phyloP scores from a whole-genome alignment of 202 grass and related monocot species.

The Alloteropsis angusta region DNA sequence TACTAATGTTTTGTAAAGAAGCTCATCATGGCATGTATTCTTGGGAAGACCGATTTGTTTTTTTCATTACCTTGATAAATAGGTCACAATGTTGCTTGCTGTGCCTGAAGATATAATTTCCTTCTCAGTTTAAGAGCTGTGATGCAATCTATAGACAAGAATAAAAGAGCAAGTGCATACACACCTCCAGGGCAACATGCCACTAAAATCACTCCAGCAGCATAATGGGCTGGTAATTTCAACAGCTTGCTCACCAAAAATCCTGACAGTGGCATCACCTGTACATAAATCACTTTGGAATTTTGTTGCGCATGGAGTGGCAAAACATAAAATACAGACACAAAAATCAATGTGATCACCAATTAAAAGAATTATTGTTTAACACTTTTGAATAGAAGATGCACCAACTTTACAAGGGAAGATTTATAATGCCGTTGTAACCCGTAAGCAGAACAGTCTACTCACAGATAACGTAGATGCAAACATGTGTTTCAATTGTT shows the following conservation, averaged over 20 bases:
- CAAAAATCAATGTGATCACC: not conserved
- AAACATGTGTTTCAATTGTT: not conserved
- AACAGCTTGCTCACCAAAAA: constrained; percentile 63
- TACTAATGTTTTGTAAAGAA: not conserved
- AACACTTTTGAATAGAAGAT: not conserved
- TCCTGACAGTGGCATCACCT: constrained; percentile 91
- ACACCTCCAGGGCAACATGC: constrained; percentile 85
- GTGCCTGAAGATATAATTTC: constrained; percentile 51
- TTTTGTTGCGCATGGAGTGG: not conserved
- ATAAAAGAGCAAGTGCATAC: not conserved
- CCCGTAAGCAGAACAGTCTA: not conserved
- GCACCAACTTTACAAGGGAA: not conserved
- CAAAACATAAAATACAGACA: not conserved
- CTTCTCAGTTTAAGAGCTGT: constrained; percentile 17
- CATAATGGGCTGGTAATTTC: constrained; percentile 73
- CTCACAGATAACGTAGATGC: not conserved
- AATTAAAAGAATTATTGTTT: not conserved
- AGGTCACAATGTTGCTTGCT: constrained; percentile 91
- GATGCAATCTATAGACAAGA: not conserved
- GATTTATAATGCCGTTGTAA: not conserved
- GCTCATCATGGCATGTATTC: not conserved
- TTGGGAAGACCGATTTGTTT: not conserved
- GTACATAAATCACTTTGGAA: constrained; percentile 22
- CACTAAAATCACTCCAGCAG: constrained; percentile 80
- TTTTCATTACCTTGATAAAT: constrained; percentile 69